Conservation (phyloP, 1,139 yeast species). For the Arxiozyma bovina region DNA sequence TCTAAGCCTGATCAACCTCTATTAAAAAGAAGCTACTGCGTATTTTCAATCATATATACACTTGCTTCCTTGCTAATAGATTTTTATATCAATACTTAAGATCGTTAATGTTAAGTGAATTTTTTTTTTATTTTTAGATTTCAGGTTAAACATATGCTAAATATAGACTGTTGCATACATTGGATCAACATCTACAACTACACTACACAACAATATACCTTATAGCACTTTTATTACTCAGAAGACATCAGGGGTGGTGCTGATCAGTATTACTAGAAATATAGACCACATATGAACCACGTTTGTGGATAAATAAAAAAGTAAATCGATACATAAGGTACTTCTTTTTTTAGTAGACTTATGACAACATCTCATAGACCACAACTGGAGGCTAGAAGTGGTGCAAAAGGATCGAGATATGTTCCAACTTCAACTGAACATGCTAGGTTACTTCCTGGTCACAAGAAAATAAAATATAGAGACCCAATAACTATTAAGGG, state of each 20-base stretch:
- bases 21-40: not conserved
- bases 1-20: not conserved
- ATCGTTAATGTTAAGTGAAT: not conserved
- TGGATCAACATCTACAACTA: too few relatives aligned
- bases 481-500: not conserved
- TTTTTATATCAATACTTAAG: not conserved
- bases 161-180: not conserved
- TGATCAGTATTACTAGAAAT: not conserved
- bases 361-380: conserved; percentile 93
- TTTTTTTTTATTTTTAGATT: too few relatives aligned
- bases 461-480: conserved; percentile 35
- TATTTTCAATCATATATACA: not conserved
- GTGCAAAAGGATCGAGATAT: conserved; percentile 44
- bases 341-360: too few relatives aligned
- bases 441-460: conserved; percentile 63
- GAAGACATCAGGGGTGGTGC: too few relatives aligned
- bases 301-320: not conserved
- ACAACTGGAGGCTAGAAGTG: conserved; percentile 78
- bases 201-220: too few relatives aligned
- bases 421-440: conserved; percentile 45
- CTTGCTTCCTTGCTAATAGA: not conserved
- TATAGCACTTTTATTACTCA: too few relatives aligned
- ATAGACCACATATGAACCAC: not conserved
- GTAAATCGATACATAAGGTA: not conserved
- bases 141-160: not conserved